Evolutionary conservation across 2,329 filamentous ascomycete genomes (phyloP).

Genomic region (Talaromyces pinophilus): DNA sequence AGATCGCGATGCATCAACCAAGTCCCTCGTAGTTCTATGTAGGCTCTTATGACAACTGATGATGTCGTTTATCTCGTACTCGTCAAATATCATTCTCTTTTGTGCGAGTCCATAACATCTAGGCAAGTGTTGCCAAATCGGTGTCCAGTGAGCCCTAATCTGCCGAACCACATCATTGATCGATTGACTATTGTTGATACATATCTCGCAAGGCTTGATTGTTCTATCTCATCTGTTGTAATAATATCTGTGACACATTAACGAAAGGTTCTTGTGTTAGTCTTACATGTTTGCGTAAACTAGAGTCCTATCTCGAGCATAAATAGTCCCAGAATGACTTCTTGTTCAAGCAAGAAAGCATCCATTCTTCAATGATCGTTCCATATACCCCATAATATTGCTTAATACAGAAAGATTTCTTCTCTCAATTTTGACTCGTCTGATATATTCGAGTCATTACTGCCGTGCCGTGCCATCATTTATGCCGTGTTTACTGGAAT

Average conservation of each 20-base stretch:
- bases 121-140: not conserved
- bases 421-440: not conserved
- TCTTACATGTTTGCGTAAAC: not conserved
- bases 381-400: not conserved
- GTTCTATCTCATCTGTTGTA: not conserved
- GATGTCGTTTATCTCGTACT: not conserved
- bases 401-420: not conserved
- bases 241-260: not conserved
- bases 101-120: not conserved
- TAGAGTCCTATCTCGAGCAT: not conserved
- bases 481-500: too few relatives aligned
- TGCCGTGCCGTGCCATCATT: not conserved
- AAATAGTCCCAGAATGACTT: not conserved
- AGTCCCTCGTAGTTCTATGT: too few relatives aligned
- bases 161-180: not conserved
- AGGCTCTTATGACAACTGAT: not conserved
- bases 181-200: not conserved
- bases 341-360: not conserved
- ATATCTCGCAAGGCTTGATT: not conserved
- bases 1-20: not conserved
- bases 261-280: not conserved
- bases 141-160: constrained; percentile 1
- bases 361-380: not conserved
- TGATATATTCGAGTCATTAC: not conserved
- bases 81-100: not conserved